phyloP scores from a whole-genome alignment of 1,139 yeast genomes.

The Protomyces inundatus region DNA sequence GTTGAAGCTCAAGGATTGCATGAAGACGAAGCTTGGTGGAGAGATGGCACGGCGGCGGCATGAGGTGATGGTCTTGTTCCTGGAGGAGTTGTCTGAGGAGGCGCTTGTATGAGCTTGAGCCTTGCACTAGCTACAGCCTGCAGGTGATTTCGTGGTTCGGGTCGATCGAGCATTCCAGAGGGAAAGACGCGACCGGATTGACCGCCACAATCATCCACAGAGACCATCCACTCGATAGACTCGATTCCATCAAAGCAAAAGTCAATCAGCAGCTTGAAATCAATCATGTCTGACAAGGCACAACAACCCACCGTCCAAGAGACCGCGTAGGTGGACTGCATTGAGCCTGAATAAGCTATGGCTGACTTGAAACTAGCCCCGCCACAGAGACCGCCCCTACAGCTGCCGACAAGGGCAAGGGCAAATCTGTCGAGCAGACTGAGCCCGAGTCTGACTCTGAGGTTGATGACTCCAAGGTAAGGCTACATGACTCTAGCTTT shows the following conservation, averaged over 20 bases:
- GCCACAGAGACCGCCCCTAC: not conserved
- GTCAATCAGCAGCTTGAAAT: not conserved
- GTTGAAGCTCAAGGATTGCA: constrained; percentile 35
- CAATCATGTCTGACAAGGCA: not conserved
- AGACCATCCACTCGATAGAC: not conserved
- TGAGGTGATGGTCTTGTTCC: constrained; percentile 3
- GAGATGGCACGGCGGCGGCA: constrained; percentile 36
- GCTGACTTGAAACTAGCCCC: not conserved
- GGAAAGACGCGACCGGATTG: not conserved
- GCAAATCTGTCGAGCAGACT: constrained; percentile 32
- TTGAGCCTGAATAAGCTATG: not conserved
- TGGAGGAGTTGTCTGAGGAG: constrained; percentile 1
- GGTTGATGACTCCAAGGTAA: constrained; percentile 23
- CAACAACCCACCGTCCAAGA: not conserved
- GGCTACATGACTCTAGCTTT: not conserved
- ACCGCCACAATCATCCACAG: not conserved
- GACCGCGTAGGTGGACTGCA: not conserved
- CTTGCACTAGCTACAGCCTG: too few species aligned
- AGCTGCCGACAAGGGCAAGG: not conserved
- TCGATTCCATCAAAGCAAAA: not conserved
- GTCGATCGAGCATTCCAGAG: not conserved
- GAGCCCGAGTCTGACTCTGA: constrained; percentile 28
- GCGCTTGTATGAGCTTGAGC: not conserved
- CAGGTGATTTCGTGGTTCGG: not conserved
- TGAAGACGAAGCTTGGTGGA: constrained; percentile 38